phyloP scores from a whole-genome alignment of 257 asterid genomes.

The Prunella vulgaris region DNA sequence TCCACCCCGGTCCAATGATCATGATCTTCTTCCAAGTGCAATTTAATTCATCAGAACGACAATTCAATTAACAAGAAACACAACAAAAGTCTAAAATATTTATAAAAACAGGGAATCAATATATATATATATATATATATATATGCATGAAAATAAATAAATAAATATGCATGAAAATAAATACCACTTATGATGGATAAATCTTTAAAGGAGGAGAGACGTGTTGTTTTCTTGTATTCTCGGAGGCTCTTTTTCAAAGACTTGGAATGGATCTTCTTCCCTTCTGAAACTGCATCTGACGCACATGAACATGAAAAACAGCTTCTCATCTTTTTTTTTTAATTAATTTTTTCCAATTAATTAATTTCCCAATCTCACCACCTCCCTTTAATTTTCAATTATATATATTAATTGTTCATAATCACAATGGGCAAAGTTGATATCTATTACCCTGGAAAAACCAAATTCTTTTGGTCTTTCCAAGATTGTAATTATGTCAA shows the following conservation, averaged over 20 bases:
- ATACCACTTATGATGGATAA: conserved; percentile 46
- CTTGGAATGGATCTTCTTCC: conserved; percentile 24
- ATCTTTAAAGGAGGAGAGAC: conserved; percentile 32
- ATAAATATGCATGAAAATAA: too few species aligned
- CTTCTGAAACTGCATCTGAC: conserved; percentile 7
- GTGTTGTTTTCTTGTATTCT: conserved; percentile 32
- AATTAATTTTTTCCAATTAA: neutral
- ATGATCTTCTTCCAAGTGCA: too few species aligned
- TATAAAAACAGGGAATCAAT: too few species aligned
- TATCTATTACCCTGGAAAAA: conserved; percentile 29
- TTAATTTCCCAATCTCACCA: neutral
- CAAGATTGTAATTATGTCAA: conserved; percentile 20
- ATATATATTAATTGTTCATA: too few species aligned
- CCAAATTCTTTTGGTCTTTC: conserved; percentile 35
- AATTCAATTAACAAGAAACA: too few species aligned
- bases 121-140: too few species aligned
- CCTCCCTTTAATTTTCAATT: neutral
- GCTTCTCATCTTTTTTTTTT: conserved; percentile 30
- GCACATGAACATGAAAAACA: conserved; percentile 56
- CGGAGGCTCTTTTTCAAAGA: conserved; percentile 38
- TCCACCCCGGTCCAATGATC: too few species aligned
- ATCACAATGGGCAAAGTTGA: conserved; percentile 9
- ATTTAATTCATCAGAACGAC: too few species aligned
- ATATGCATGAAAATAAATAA: conserved; percentile 2
- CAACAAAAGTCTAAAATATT: too few species aligned